Percentiles rank a stretch among this genome's conserved stretches.
phyloP scores from a whole-genome alignment of 352 stramenopile species.

The Peronospora belbahrii region DNA sequence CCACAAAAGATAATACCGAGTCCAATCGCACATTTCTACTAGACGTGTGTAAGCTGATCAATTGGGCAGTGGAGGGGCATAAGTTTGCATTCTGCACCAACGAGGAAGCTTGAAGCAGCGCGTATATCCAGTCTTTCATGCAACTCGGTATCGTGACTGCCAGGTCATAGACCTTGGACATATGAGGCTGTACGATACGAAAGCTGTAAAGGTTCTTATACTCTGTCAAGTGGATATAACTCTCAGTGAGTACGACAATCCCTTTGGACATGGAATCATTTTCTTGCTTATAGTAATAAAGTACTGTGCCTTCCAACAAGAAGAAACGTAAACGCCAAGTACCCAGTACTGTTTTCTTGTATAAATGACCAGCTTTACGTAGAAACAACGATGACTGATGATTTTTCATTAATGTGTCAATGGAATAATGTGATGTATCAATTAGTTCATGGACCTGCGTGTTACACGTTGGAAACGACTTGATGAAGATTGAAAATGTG shows the following conservation, averaged over 20 bases:
- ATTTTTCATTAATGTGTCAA: no score
- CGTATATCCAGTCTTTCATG: conserved; percentile 54
- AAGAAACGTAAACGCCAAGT: conserved; percentile 64
- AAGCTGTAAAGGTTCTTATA: conserved; percentile 75
- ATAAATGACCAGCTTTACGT: conserved; percentile 51
- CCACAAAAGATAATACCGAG: conserved; percentile 1
- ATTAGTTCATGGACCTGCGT: no score
- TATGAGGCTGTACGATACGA: conserved; percentile 61
- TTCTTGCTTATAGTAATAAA: conserved; percentile 73
- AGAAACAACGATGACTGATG: conserved; percentile 20
- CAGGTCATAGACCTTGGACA: conserved; percentile 60
- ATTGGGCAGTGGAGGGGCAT: neutral
- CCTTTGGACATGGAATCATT: conserved; percentile 48
- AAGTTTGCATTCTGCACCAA: conserved; percentile 12
- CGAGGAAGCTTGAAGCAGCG: conserved; percentile 33
- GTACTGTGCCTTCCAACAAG: conserved; percentile 50
- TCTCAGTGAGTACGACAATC: conserved; percentile 63
- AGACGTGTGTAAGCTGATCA: no score
- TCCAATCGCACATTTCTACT: no score
- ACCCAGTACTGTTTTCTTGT: conserved; percentile 54
- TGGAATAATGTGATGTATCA: no score
- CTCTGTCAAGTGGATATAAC: conserved; percentile 35
- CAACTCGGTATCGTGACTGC: conserved; percentile 44
- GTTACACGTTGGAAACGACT: no score
- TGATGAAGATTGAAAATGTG: no score